Conservation (phyloP, 192 early-diverging fungal species). For the Helicostylum pulchrum region DNA sequence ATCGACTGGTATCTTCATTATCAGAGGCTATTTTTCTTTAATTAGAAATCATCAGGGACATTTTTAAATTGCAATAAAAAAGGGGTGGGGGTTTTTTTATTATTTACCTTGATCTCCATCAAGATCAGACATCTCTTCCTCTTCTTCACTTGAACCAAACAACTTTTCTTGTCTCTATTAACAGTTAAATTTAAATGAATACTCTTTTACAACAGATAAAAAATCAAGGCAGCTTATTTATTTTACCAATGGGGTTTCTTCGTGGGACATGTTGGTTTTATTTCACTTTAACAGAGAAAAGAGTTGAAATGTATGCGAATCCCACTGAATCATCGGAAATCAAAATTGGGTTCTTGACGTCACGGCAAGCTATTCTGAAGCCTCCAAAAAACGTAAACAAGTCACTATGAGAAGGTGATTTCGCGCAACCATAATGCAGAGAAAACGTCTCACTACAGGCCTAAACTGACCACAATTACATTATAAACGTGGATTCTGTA, state of each 20-base stretch:
- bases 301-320: not conserved
- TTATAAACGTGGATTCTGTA: not conserved
- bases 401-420: not conserved
- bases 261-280: not conserved
- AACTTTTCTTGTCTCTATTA: constrained; percentile 6
- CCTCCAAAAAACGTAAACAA: not conserved
- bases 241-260: not conserved
- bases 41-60: too few relatives aligned
- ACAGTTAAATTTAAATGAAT: not conserved
- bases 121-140: constrained; percentile 36
- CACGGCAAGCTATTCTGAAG: not conserved
- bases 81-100: not conserved
- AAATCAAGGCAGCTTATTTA: not conserved
- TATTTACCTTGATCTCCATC: constrained; percentile 31
- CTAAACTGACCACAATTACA: not conserved
- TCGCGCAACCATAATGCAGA: not conserved
- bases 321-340: not conserved
- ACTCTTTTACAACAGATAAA: not conserved
- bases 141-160: constrained; percentile 19
- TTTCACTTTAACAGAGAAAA: not conserved
- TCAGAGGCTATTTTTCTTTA: constrained; percentile 1
- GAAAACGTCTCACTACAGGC: too few relatives aligned
- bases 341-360: not conserved
- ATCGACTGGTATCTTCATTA: not conserved
- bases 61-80: not conserved